A percentile compares a stretch with the other conserved stretches of the same genome.
phyloP scores from a whole-genome alignment of 2,329 filamentous ascomycete species.

The Colletotrichum magnum region DNA sequence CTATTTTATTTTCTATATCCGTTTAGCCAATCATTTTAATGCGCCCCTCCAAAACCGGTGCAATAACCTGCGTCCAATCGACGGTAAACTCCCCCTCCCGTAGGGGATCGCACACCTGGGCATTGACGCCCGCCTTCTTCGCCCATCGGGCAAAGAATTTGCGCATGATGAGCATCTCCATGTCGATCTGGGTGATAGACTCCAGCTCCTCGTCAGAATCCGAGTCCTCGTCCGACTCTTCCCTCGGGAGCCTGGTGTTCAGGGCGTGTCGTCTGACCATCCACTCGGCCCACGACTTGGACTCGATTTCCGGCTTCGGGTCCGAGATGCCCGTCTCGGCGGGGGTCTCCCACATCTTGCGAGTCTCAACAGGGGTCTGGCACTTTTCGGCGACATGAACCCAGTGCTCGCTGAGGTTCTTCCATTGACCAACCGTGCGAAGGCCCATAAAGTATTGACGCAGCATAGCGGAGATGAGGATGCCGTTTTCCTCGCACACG shows the following conservation, averaged over 20 bases:
- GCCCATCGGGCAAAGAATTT: conserved; percentile 83
- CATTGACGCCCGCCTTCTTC: conserved; percentile 73
- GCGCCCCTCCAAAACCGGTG: conserved; percentile 82
- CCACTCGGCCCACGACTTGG: conserved; percentile 54
- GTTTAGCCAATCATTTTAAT: conserved; percentile 66
- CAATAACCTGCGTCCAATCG: conserved; percentile 86
- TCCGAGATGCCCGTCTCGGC: conserved; percentile 38
- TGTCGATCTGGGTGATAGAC: conserved; percentile 61
- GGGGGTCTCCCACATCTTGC: conserved; percentile 52
- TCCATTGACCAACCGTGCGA: conserved; percentile 86
- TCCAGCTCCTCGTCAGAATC: conserved; percentile 53
- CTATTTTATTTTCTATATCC: background rate
- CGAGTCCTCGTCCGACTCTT: conserved; percentile 59
- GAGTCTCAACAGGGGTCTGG: conserved; percentile 63
- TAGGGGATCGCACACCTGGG: conserved; percentile 66
- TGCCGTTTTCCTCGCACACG: conserved; percentile 87
- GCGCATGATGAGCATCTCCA: conserved; percentile 75
- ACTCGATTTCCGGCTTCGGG: conserved; percentile 41
- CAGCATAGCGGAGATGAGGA: conserved; percentile 87
- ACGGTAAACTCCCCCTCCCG: conserved; percentile 72
- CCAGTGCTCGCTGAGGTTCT: conserved; percentile 80
- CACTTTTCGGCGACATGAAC: conserved; percentile 73
- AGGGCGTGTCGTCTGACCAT: conserved; percentile 53
- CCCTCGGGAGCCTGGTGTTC: conserved; percentile 50
- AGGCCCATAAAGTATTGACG: conserved; percentile 93